phyloP scores from a whole-genome alignment of 345 rosid species.

The Dovyalis caffra region DNA sequence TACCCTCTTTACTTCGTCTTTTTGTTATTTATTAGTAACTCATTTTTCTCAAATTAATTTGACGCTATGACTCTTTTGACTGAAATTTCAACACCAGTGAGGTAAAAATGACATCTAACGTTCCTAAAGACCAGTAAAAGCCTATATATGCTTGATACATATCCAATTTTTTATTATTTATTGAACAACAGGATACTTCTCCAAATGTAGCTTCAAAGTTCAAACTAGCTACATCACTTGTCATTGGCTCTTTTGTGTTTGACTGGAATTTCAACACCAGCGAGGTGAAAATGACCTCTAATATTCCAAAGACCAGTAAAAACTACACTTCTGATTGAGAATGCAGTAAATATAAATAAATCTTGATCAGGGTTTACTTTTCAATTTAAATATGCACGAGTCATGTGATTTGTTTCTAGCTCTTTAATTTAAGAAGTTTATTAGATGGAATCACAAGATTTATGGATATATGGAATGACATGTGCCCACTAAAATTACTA shows the following conservation, averaged over 20 bases:
- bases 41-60: not conserved
- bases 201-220: not conserved
- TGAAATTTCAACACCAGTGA: not conserved
- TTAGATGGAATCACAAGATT: not conserved
- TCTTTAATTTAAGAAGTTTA: not conserved
- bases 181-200: not conserved
- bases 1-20: no score
- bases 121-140: not conserved
- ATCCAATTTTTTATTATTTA: no score
- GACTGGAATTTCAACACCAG: not conserved
- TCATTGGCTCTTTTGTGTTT: not conserved
- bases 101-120: not conserved
- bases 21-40: not conserved
- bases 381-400: not conserved
- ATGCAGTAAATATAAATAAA: not conserved
- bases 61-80: constrained; percentile 9
- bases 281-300: not conserved
- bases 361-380: not conserved
- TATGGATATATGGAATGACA: not conserved
- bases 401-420: not conserved
- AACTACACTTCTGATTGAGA: no score
- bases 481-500: not conserved
- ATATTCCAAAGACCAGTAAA: no score
- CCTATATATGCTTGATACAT: not conserved
- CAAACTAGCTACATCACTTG: not conserved